phyloP scores from a whole-genome alignment of 768 basidiomycete species.

The Leccinum subgranulosum region DNA sequence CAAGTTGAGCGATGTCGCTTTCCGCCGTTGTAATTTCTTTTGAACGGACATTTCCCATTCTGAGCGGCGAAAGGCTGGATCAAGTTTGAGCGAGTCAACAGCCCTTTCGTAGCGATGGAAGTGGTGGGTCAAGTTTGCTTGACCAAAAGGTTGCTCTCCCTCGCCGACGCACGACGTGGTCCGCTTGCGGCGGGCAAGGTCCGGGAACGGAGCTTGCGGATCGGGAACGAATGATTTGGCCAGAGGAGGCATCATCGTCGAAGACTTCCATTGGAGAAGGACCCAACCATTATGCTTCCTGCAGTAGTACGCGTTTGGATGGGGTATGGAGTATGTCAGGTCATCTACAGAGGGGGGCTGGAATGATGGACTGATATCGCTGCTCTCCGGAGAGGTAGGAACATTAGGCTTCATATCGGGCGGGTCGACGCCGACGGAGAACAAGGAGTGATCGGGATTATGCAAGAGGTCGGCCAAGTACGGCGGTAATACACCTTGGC shows the following conservation, averaged over 20 bases:
- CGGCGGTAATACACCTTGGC: conserved; percentile 68
- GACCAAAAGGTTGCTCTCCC: conserved; percentile 43
- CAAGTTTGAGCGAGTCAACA: conserved; percentile 65
- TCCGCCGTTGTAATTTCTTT: conserved; percentile 53
- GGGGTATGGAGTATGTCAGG: conserved; percentile 66
- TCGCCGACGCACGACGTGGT: conserved; percentile 52
- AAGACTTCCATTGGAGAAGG: conserved; percentile 66
- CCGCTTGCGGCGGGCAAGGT: conserved; percentile 47
- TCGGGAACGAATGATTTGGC: conserved; percentile 48
- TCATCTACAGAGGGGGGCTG: conserved; percentile 57
- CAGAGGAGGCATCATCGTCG: conserved; percentile 58
- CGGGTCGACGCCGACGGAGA: conserved; percentile 48
- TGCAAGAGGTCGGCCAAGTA: conserved; percentile 65
- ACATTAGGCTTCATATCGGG: conserved; percentile 30
- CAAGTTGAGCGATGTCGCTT: conserved; percentile 41
- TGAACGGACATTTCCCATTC: conserved; percentile 56
- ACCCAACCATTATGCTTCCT: conserved; percentile 83
- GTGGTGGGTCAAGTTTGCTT: conserved; percentile 68
- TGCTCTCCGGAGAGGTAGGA: conserved; percentile 22
- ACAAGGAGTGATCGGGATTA: conserved; percentile 69
- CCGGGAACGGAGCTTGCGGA: conserved; percentile 48
- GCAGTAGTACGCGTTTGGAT: conserved; percentile 82
- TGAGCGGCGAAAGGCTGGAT: conserved; percentile 54
- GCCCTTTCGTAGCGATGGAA: conserved; percentile 74
- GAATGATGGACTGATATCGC: conserved; percentile 12